Conservation (phyloP, 148 eudicot genomes). For the Suaeda aralocaspica region DNA sequence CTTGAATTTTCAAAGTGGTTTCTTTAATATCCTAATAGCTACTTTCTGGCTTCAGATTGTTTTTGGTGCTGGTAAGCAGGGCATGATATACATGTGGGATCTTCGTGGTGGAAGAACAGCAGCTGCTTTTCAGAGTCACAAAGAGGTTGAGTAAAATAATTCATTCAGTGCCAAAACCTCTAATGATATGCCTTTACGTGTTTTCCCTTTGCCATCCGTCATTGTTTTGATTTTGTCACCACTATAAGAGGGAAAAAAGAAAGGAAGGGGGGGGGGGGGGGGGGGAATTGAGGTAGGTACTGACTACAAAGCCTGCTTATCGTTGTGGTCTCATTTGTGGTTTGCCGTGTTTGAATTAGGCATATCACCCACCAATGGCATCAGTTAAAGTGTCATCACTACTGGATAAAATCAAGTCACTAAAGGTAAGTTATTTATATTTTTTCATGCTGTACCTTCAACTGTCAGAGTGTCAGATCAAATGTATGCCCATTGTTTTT, state of each 20-base stretch:
- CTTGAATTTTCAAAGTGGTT: neutral
- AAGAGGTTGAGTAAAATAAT: constrained; percentile 42
- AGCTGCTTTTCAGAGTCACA: constrained; percentile 70
- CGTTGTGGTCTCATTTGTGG: neutral
- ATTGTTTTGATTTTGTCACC: neutral
- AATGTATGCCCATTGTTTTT: no score
- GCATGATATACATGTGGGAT: constrained; percentile 81
- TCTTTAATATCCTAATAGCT: neutral
- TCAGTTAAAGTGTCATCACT: constrained; percentile 53
- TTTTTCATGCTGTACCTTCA: neutral
- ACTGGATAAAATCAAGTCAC: constrained; percentile 65
- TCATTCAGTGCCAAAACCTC: no score
- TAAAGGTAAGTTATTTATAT: constrained; percentile 53
- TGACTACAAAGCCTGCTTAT: neutral
- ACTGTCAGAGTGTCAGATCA: no score
- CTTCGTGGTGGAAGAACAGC: constrained; percentile 89
- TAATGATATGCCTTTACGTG: neutral
- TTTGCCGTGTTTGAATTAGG: constrained; percentile 36
- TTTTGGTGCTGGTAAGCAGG: constrained; percentile 72
- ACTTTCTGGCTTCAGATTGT: constrained; percentile 42
- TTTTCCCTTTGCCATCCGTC: neutral
- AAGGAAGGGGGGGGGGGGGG: neutral
- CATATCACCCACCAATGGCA: constrained; percentile 55
- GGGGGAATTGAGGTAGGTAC: neutral
- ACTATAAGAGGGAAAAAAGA: neutral